Evolutionary conservation across 306 rosid genomes (phyloP).

Genomic region (Lathyrus aphaca): DNA sequence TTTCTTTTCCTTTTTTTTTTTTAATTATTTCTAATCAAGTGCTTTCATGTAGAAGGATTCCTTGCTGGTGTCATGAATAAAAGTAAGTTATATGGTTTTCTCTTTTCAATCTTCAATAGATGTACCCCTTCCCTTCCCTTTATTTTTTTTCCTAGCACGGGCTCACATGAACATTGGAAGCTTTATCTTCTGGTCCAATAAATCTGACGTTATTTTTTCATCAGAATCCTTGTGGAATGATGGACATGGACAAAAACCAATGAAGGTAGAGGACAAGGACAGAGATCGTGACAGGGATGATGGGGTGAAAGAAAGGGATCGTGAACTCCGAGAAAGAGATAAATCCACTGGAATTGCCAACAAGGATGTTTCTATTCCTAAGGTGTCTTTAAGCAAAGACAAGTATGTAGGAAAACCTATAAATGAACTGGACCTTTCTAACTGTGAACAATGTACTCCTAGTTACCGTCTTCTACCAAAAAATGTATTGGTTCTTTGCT

Average conservation of each 20-base stretch:
- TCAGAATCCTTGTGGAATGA: conserved; percentile 63
- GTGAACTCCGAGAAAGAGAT: conserved; percentile 77
- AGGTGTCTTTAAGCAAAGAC: conserved; percentile 76
- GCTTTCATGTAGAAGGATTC: conserved; percentile 84
- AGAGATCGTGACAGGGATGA: conserved; percentile 73
- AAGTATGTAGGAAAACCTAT: conserved; percentile 87
- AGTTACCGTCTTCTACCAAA: conserved; percentile 97
- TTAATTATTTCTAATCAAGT: conserved; percentile 53
- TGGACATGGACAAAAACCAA: conserved; percentile 64
- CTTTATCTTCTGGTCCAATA: conserved; percentile 29
- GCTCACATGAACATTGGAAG: conserved; percentile 28
- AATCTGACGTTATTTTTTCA: conserved; percentile 37
- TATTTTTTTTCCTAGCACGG: conserved; percentile 31
- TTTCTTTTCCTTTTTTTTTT: conserved; percentile 26
- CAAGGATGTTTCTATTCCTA: conserved; percentile 76
- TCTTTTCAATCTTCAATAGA: conserved; percentile 29
- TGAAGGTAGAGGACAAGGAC: conserved; percentile 81
- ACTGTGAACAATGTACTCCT: conserved; percentile 92
- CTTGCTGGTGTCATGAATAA: conserved; percentile 97
- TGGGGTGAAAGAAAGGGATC: conserved; percentile 75
- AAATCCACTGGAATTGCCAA: conserved; percentile 51
- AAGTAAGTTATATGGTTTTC: conserved; percentile 65
- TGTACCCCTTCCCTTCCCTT: conserved; percentile 4
- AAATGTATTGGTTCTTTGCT: conserved; percentile 55
- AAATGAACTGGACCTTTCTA: conserved; percentile 93